Evolutionary conservation across 2,329 filamentous ascomycete species (phyloP), one percentile per base, ranked within the genome.

Genomic region (Pseudofabraea citricarpa): DNA sequence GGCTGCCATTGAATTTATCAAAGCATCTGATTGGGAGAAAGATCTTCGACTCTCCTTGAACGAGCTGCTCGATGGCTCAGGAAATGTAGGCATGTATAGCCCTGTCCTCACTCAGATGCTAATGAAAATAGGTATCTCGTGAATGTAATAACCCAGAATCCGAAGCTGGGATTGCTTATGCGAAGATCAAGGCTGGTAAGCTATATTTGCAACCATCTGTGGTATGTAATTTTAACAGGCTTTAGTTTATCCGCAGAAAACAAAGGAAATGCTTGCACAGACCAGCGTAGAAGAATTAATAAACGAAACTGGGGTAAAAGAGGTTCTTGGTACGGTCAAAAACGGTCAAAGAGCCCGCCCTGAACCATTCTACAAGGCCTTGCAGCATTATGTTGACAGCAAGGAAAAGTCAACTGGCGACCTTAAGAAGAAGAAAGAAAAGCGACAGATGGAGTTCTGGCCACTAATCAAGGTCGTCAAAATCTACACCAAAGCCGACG

Each of bases 151-250:
- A 47, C 19, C 43, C 48, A 3, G 54, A 61, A 13, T 42, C 52
- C 3, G 59, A 64, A 9, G 66, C 67, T 12, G 67, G 66, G 2
- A 57, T 75, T 23, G 71, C 72, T 2, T 73, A 69, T 51, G 66
- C 70, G 4, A 77, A 77, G 47, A 69, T 77, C 29, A 67, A 66
- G 40, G 66, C 72, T 1, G 71, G 46, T 47, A 16, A 12, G 29
- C 9, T 32, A 13, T 32, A 31, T 39, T 23, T 23, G 23, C 29
- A 22, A 36, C 9, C 1, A 10, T 4, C 10, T 12, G 13, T 15
- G 75, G 1, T 75, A 72, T 41, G 67, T 68, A 4, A 55, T 55
- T 6, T 26, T 49, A 10, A 45, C 44, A 12, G 59, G 66, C 16
- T 65, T 62, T 2, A 69, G 67, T 73, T 3, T 72, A 73, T 46